These are phyloP conservation scores for Porpolomopsis calyptriformis DNA, from an alignment of 768 basidiomycete species.

Conservation along the genomic window DNA sequence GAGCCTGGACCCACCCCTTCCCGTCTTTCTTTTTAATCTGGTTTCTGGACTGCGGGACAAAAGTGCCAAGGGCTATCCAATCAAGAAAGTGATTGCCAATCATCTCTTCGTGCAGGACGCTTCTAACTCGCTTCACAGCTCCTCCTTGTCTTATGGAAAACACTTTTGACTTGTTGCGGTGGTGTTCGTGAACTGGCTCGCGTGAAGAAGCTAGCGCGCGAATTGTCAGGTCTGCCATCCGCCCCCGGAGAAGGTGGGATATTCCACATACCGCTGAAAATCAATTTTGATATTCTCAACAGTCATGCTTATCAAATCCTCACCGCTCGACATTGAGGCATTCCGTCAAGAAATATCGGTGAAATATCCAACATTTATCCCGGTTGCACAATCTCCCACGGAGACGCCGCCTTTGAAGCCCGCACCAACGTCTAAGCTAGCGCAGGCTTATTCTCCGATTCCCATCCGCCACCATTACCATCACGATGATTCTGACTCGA, in stretches of 20 bases:
- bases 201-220: constrained; percentile 77
- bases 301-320: constrained; percentile 73
- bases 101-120: constrained; percentile 5
- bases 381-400: constrained; percentile 36
- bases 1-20: constrained; percentile 90
- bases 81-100: constrained; percentile 67
- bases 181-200: constrained; percentile 79
- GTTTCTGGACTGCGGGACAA: constrained; percentile 88
- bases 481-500: constrained; percentile 58
- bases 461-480: constrained; percentile 93
- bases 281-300: constrained; percentile 9
- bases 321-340: constrained; percentile 79
- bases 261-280: neutral
- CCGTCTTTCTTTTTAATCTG: constrained; percentile 83
- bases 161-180: constrained; percentile 83
- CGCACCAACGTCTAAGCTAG: constrained; percentile 52
- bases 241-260: constrained; percentile 33
- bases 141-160: constrained; percentile 90
- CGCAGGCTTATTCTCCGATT: constrained; percentile 87
- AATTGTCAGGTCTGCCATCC: constrained; percentile 68
- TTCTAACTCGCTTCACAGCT: constrained; percentile 39
- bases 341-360: constrained; percentile 87
- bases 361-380: constrained; percentile 91
- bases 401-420: constrained; percentile 20
- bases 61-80: constrained; percentile 89